Evolutionary conservation across 352 stramenopile genomes (phyloP).

Genomic region (Pythium sukuiense): DNA sequence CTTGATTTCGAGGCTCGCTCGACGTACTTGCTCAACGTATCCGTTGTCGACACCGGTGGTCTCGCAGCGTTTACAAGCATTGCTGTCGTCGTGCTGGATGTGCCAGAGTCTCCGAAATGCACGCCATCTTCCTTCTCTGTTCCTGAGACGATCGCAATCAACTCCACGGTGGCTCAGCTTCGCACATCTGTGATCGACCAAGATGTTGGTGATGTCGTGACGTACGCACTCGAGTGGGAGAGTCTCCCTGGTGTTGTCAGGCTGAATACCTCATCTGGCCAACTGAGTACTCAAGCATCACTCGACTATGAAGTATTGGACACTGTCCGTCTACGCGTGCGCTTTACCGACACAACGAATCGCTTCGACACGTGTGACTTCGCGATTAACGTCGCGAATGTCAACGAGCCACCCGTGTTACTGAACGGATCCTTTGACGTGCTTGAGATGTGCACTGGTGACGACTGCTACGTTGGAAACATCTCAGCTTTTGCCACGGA

Average conservation of each 20-base stretch:
- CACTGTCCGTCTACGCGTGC: conserved; percentile 35
- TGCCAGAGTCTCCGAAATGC: conserved; percentile 45
- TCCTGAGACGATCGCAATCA: conserved; percentile 28
- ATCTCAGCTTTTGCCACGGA: conserved; percentile 42
- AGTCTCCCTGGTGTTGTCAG: conserved; percentile 15
- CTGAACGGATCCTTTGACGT: conserved; percentile 44
- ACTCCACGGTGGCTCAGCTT: conserved; percentile 16
- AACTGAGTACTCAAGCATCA: conserved; percentile 22
- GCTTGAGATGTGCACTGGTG: conserved; percentile 42
- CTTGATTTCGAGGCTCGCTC: conserved; percentile 45
- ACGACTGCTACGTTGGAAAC: conserved; percentile 45
- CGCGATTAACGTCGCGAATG: conserved; percentile 39
- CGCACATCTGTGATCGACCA: conserved; percentile 18
- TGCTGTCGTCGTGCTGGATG: conserved; percentile 36
- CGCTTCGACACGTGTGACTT: conserved; percentile 46
- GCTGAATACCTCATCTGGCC: conserved; percentile 18
- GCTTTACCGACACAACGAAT: conserved; percentile 43
- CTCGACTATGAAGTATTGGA: conserved; percentile 51
- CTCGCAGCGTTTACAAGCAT: conserved; percentile 32
- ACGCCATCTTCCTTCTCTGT: conserved; percentile 26
- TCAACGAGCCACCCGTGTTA: conserved; percentile 46
- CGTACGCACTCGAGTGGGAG: conserved; percentile 20
- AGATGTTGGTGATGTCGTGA: conserved; percentile 25
- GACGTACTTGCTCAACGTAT: conserved; percentile 42
- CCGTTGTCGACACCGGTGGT: conserved; percentile 39